phyloP scores from a whole-genome alignment of 129 eudicot genomes.

The Calendula officinalis region DNA sequence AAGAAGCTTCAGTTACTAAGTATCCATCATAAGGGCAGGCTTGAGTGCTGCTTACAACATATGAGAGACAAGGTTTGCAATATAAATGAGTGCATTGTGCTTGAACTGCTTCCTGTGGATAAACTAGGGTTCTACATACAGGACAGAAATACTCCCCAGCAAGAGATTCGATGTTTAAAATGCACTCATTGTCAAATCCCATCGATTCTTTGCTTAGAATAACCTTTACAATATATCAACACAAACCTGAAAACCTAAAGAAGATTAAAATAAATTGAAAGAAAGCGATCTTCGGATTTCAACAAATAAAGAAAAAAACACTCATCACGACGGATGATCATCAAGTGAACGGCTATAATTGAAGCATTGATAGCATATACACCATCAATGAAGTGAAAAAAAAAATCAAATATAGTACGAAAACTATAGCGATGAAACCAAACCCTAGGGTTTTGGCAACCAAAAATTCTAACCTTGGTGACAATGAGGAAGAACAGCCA shows the following conservation, averaged over 20 bases:
- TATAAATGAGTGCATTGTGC: constrained; percentile 88
- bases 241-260: constrained; percentile 15
- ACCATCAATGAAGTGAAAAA: neutral
- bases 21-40: constrained; percentile 98
- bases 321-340: constrained; percentile 14
- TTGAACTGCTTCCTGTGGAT: constrained; percentile 92
- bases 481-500: constrained; percentile 2
- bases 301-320: neutral
- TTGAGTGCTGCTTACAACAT: constrained; percentile 70
- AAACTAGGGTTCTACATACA: constrained; percentile 90
- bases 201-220: constrained; percentile 37
- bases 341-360: neutral
- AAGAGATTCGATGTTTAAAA: constrained; percentile 71
- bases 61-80: constrained; percentile 86
- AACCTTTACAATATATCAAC: constrained; percentile 24
- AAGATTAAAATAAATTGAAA: neutral
- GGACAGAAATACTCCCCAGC: constrained; percentile 98
- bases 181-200: constrained; percentile 97
- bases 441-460: constrained; percentile 26
- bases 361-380: neutral
- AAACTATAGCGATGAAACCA: neutral
- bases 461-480: constrained; percentile 20
- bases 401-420: neutral
- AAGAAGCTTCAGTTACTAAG: constrained; percentile 81
- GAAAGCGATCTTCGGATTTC: too few relatives aligned